Base-by-base conservation (phyloP, 805 yeast genomes). In the Myxozyma neotropica region DNA sequence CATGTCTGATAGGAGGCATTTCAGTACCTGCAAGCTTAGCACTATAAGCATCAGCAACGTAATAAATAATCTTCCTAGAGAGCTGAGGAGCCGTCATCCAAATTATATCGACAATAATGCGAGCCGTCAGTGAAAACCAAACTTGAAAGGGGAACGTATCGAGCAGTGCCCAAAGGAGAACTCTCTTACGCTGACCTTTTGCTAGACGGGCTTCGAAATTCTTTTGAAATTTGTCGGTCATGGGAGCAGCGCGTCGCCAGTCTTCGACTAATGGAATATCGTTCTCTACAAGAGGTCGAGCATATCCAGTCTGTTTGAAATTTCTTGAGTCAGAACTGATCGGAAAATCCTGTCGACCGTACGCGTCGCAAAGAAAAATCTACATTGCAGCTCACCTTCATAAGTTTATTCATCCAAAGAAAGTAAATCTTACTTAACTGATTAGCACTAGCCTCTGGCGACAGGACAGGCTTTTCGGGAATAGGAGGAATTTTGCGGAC, bases 21-120 rank as follows among this genome's bases (percentile, higher is more conserved):
- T 26, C 39, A 8, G 17, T 19, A 3, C 46, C 55, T 26, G 73
- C 65, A 33, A 70, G 67, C 31, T 74, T 81, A 26, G 72, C 69
- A 7, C 81, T 80, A 43, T 53, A 58, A 53, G 80, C 78, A 49
- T 70, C 69, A 64, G 81, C 83, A n/a, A 88, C 88, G 66, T 82
- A 88, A 44, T 76, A 77, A 61, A 89, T 87, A 58, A 90, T 75
- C 38, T 81, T 77, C 70, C 84, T 82, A 2, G 89, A 83, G 10
- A 89, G 71, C 64, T 89, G 75, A 0, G 96, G 92, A 38, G 85
- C 83, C 31, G 84, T 74, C 1, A 88, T 83, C 55, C 71, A 74
- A 5, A 71, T 58, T 3, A 67, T 39, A 65, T 77, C 80, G 35
- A 72, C 65, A 17, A 70, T 12, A 26, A 70, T 61, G 53, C 75